Evolutionary conservation across 176 grass and related monocot species (phyloP), one percentile per base, ranked within the genome.

Genomic region (Pontederia paniculata): DNA sequence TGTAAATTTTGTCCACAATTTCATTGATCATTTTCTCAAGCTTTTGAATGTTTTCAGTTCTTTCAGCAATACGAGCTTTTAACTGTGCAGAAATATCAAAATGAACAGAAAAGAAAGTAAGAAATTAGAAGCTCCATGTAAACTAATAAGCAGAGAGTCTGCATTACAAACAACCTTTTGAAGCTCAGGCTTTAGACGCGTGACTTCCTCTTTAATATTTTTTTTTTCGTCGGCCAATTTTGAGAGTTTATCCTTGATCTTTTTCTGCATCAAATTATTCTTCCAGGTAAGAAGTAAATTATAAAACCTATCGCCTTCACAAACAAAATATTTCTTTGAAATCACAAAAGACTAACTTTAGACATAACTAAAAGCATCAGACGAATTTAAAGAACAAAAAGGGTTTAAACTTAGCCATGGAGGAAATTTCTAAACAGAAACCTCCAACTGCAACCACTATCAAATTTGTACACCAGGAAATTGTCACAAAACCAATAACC

Each of bases 11-110:
- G 55, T 97, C 91, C 48, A 97, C 82, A 50, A 97, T 97, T 65
- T 74, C 80, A 81, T 97, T 97, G 73, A 97, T 97, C 48, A 73
- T 89, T 71, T 84, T 97, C 77, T 97, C 86, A 65, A 86, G 91
- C 72, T 81, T 85, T 70, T 48, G 76, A 51, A 83, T 76, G 63
- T 97, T 83, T 60, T 77, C 60, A 42, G 84, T 81, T 65, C 83
- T 97, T 60, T 81, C 75, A 77, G 47, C 56, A 77, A 97, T 69
- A 74, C 56, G 58, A 67, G 18, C 58, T 54, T 80, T 68, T 44
- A 97, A 73, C 91, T 97, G 60, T 59, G 80, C 37, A 87, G 71
- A 6, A 75, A 59, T 66, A 74, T 64, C 54, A 75, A 71, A 37
- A 46, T 63, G 37, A 50, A 80, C 50, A 13, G 73, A 54, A 62